Percentiles rank a stretch among this genome's conserved stretches.
Conservation (phyloP, 78 protist species). For the Protostelium mycophagum region DNA sequence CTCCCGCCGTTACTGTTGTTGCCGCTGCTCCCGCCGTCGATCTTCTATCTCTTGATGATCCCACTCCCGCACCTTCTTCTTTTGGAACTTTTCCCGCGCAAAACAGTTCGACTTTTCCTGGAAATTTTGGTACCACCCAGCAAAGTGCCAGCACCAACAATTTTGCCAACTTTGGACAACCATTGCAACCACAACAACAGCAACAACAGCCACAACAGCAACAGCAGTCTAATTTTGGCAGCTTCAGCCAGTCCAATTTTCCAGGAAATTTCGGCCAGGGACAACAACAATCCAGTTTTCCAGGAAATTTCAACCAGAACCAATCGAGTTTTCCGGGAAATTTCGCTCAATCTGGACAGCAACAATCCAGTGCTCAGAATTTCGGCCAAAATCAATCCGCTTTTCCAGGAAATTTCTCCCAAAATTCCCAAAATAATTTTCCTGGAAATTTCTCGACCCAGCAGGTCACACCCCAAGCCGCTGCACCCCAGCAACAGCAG, state of each 20-base stretch:
- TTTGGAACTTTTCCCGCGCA: too few relatives aligned
- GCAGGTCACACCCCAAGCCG: background rate
- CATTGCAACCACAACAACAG: background rate
- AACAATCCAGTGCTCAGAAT: too few relatives aligned
- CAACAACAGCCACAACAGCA: background rate
- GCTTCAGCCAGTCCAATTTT: background rate
- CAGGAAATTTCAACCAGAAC: background rate
- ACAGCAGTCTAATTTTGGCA: background rate
- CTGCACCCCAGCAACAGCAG: background rate
- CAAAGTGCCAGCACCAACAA: too few relatives aligned
- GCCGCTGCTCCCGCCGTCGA: background rate
- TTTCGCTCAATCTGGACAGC: too few relatives aligned
- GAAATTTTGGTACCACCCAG: too few relatives aligned
- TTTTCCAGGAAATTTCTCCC: background rate
- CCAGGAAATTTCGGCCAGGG: background rate
- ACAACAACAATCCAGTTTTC: too few relatives aligned
- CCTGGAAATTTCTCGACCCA: background rate
- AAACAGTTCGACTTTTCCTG: too few relatives aligned
- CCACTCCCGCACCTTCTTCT: too few relatives aligned
- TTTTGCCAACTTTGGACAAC: too few relatives aligned
- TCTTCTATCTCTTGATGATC: background rate
- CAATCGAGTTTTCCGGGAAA: background rate
- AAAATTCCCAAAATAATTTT: background rate
- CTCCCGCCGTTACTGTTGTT: background rate
- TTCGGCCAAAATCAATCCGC: too few relatives aligned